phyloP scores from a whole-genome alignment of 345 rosid species.

The Eucalyptus microcorys region DNA sequence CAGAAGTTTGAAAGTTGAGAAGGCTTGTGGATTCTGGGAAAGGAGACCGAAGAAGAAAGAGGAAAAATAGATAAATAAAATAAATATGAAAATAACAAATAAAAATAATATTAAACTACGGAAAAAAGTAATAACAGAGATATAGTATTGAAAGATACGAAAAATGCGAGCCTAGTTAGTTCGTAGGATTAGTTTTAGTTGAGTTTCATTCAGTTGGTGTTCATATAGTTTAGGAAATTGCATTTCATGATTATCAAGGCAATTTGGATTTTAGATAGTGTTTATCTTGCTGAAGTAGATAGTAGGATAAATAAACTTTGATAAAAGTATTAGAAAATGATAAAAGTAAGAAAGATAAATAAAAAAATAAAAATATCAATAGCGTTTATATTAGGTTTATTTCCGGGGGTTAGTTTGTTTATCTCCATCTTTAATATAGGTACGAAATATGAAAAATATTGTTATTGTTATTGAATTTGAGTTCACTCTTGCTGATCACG shows the following conservation, averaged over 20 bases:
- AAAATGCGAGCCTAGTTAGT: not conserved
- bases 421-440: not conserved
- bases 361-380: too few species aligned
- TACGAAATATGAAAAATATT: too few species aligned
- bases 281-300: accelerated
- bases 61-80: not conserved
- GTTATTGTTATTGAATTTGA: not conserved
- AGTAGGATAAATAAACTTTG: not conserved
- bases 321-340: not conserved
- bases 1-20: too few species aligned
- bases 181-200: not conserved
- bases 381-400: accelerated
- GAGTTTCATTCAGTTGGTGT: not conserved
- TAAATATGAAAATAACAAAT: too few species aligned
- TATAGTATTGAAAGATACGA: not conserved
- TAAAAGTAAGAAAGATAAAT: too few species aligned
- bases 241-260: not conserved
- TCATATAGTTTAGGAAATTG: not conserved
- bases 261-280: not conserved
- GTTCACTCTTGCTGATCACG: not conserved
- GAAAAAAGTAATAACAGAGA: not conserved
- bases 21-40: not conserved
- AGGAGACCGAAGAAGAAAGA: not conserved
- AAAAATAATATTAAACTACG: not conserved
- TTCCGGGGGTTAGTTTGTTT: not conserved